Percentiles rank a stretch among this genome's conserved stretches.
phyloP scores from a whole-genome alignment of 805 yeast genomes.

The Kodamaea lidongshanica region DNA sequence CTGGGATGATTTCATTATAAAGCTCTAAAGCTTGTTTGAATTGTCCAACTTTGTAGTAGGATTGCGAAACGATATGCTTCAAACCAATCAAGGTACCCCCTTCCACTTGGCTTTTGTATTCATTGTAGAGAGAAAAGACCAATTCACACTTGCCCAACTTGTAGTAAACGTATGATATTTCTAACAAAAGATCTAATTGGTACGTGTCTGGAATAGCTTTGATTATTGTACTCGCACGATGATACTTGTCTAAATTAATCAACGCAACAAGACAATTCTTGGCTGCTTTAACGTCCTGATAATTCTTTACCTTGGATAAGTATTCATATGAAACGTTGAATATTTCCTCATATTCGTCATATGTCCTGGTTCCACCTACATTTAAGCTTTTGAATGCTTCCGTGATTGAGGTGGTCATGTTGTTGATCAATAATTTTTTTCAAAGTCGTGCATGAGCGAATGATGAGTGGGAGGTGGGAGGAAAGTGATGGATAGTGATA shows the following conservation, averaged over 20 bases:
- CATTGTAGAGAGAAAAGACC: constrained; percentile 16
- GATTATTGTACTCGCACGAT: constrained; percentile 41
- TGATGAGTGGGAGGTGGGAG: background rate
- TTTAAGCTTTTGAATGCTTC: constrained; percentile 38
- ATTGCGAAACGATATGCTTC: constrained; percentile 49
- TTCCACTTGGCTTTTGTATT: constrained; percentile 8
- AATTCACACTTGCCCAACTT: constrained; percentile 42
- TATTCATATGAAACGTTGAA: constrained; percentile 37
- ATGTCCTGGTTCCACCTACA: constrained; percentile 18
- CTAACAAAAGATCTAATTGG: constrained; percentile 33
- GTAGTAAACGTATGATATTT: constrained; percentile 55
- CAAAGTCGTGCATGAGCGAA: background rate
- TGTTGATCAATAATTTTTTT: constrained; percentile 15
- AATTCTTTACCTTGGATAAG: constrained; percentile 32
- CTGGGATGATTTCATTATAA: constrained; percentile 38
- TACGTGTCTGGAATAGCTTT: constrained; percentile 33
- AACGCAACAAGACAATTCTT: constrained; percentile 49
- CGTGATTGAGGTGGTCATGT: constrained; percentile 35
- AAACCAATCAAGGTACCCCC: constrained; percentile 28
- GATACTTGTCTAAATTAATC: constrained; percentile 53
- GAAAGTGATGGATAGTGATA: no score
- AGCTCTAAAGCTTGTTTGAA: constrained; percentile 36
- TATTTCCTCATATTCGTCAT: constrained; percentile 31
- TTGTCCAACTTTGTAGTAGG: constrained; percentile 44
- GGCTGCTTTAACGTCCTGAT: constrained; percentile 31